These are phyloP conservation scores for Mayamaea pseudoterrestris DNA, from an alignment of 108 stramenopile species.

Conservation along the genomic window DNA sequence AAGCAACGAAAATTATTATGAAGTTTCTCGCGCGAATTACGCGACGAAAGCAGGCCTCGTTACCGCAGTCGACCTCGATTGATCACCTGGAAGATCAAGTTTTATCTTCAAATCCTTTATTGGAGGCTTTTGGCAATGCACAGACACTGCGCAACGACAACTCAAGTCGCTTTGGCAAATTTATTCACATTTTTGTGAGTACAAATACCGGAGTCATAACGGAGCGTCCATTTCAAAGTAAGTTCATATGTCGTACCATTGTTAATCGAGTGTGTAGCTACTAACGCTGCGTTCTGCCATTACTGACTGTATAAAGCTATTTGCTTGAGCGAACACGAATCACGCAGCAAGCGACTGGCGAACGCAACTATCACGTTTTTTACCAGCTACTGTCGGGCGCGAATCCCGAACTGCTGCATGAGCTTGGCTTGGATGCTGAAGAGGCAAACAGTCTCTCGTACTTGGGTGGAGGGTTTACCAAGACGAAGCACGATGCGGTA, in stretches of 20 bases:
- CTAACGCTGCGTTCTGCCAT: too few species aligned
- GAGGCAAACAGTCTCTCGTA: too few species aligned
- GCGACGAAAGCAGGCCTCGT: constrained; percentile 12
- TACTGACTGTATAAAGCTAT: too few species aligned
- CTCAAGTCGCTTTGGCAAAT: constrained; percentile 88
- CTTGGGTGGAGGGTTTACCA: too few species aligned
- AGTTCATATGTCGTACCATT: too few species aligned
- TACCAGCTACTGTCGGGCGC: constrained; percentile 85
- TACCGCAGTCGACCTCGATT: constrained; percentile 21
- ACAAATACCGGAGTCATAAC: constrained; percentile 56
- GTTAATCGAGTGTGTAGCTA: too few species aligned
- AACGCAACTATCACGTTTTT: constrained; percentile 97
- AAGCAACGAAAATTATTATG: constrained; percentile 94
- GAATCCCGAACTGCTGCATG: constrained; percentile 25
- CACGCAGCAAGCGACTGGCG: constrained; percentile 79
- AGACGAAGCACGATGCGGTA: too few species aligned
- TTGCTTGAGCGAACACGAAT: constrained; percentile 92
- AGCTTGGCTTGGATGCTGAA: constrained; percentile 43
- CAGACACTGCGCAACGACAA: constrained; percentile 83
- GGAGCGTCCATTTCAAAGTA: constrained; percentile 71
- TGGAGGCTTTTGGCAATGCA: constrained; percentile 90
- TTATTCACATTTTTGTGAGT: constrained; percentile 78
- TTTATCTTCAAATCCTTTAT: constrained; percentile 81
- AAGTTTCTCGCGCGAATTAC: constrained; percentile 85
- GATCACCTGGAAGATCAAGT: constrained; percentile 83